Evolutionary conservation across 2,329 filamentous ascomycete species (phyloP).

Genomic region (Aureobasidium sp.): DNA sequence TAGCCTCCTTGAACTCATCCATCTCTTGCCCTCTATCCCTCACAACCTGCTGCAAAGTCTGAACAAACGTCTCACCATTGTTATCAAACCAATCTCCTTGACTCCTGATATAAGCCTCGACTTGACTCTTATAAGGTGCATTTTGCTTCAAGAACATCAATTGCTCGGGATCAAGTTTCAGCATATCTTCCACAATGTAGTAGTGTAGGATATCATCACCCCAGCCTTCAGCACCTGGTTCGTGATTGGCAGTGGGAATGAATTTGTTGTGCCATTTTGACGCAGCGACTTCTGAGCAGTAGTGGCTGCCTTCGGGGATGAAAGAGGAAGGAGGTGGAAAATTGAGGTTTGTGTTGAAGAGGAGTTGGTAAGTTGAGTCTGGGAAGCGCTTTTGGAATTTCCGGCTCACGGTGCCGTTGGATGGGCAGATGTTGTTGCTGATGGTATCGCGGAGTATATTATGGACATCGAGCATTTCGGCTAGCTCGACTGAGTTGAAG

Average conservation of each 20-base stretch:
- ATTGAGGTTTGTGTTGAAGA: slow-evolving; percentile 61
- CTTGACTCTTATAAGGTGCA: slow-evolving; percentile 62
- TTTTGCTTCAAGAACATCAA: slow-evolving; percentile 64
- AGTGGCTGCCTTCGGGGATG: slow-evolving; percentile 21
- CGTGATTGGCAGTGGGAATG: slow-evolving; percentile 25
- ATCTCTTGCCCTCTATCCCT: slow-evolving; percentile 60
- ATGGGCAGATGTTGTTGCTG: slow-evolving; percentile 65
- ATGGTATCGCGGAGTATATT: slow-evolving; percentile 62
- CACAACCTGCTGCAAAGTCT: slow-evolving; percentile 65
- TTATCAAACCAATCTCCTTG: slow-evolving; percentile 69
- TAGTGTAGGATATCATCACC: slow-evolving; percentile 70
- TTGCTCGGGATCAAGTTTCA: slow-evolving; percentile 69
- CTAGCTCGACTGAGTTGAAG: slow-evolving; percentile 61
- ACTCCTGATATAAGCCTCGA: slow-evolving; percentile 58
- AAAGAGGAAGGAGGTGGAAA: slow-evolving; percentile 43
- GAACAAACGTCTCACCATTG: slow-evolving; percentile 68
- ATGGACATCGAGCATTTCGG: slow-evolving; percentile 66
- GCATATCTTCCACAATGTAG: slow-evolving; percentile 70
- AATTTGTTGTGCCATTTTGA: slow-evolving; percentile 25
- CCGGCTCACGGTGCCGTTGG: slow-evolving; percentile 64
- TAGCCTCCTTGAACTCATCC: slow-evolving; percentile 66
- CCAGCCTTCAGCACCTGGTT: slow-evolving; percentile 66
- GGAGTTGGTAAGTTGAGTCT: slow-evolving; percentile 52
- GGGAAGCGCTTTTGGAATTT: slow-evolving; percentile 65
- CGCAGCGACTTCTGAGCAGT: slow-evolving; percentile 3